phyloP scores from a whole-genome alignment of 768 basidiomycete genomes.

The Trichaptum fuscoviolaceum region DNA sequence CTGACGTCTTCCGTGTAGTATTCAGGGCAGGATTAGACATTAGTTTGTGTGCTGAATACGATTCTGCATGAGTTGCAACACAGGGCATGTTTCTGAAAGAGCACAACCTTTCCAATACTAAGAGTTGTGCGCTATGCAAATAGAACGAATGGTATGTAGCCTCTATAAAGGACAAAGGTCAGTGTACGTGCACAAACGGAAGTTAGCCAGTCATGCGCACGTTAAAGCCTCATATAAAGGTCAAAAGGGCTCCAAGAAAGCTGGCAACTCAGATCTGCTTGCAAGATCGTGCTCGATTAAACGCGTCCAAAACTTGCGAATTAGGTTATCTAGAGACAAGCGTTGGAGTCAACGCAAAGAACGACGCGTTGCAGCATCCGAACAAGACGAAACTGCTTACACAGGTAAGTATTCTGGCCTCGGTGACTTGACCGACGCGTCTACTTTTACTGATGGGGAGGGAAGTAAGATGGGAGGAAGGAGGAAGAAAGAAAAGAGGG shows the following conservation, averaged over 20 bases:
- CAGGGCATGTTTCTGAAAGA: background rate
- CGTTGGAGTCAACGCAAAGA: background rate
- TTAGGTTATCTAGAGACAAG: background rate
- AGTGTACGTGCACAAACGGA: background rate
- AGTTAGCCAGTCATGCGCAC: background rate
- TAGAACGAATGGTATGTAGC: background rate
- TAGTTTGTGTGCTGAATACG: constrained; percentile 1
- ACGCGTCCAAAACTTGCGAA: constrained; percentile 1
- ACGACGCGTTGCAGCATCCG: background rate
- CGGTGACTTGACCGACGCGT: background rate
- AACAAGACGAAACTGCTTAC: background rate
- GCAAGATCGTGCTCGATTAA: background rate
- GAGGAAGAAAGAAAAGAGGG: background rate
- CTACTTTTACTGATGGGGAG: background rate
- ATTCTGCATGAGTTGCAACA: background rate
- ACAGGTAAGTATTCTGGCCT: background rate
- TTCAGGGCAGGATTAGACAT: constrained; percentile 33
- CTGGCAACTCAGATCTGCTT: background rate
- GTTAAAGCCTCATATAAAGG: background rate
- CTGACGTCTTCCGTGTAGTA: constrained; percentile 62
- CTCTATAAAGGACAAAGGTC: background rate
- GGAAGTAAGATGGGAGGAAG: background rate
- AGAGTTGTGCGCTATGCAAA: background rate
- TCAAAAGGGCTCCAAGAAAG: background rate
- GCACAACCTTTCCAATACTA: background rate